phyloP scores from a whole-genome alignment of 495 filamentous ascomycete species.

The Mycothermus thermophilus region DNA sequence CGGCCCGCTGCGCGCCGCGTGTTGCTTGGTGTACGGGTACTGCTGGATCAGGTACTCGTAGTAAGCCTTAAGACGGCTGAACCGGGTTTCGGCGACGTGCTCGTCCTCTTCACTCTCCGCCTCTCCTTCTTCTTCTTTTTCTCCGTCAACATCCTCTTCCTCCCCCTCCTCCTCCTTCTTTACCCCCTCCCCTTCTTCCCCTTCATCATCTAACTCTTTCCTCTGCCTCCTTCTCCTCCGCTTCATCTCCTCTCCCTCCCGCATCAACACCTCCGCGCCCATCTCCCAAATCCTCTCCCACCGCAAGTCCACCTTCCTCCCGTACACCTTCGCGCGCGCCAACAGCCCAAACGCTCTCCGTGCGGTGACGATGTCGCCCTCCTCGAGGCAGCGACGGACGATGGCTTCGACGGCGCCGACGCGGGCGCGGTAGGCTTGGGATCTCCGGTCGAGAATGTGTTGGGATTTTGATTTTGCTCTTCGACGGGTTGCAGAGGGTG shows the following conservation, averaged over 20 bases:
- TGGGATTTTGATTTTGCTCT: background rate
- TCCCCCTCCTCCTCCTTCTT: background rate
- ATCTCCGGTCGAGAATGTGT: no score
- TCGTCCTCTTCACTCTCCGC: background rate
- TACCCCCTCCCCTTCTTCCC: background rate
- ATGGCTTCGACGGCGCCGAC: slow-evolving; percentile 20
- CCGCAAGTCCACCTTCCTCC: slow-evolving; percentile 24
- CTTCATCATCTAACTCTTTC: no score
- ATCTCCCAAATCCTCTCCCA: slow-evolving; percentile 25
- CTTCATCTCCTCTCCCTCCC: slow-evolving; percentile 19
- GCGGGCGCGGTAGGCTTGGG: slow-evolving; percentile 10
- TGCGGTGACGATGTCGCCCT: slow-evolving; percentile 25
- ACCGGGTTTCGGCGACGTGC: slow-evolving; percentile 7
- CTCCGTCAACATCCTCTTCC: background rate
- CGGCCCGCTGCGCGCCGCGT: slow-evolving; percentile 9
- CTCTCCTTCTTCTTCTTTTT: background rate
- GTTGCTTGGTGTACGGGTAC: slow-evolving; percentile 23
- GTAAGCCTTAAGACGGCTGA: slow-evolving; percentile 17
- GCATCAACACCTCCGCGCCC: slow-evolving; percentile 30
- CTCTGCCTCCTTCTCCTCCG: background rate
- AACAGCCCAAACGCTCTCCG: slow-evolving; percentile 28
- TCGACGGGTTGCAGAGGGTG: background rate
- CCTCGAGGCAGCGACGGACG: slow-evolving; percentile 24
- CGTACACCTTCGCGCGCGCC: slow-evolving; percentile 14
- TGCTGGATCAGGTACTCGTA: slow-evolving; percentile 25